phyloP scores from a whole-genome alignment of 2,329 filamentous ascomycete species.

The Aspergillus clavatus region DNA sequence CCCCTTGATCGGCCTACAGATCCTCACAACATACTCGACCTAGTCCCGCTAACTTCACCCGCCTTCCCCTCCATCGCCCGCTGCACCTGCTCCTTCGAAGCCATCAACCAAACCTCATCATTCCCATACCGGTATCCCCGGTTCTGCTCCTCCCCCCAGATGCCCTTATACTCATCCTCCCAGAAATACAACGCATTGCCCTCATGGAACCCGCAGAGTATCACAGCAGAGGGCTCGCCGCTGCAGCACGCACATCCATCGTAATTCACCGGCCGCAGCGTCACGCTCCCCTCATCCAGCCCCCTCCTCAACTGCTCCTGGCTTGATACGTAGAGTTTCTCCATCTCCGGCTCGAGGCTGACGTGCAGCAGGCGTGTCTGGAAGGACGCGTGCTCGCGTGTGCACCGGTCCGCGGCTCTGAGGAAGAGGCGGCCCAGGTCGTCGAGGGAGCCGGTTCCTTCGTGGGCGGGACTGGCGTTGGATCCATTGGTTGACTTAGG shows the following conservation, averaged over 20 bases:
- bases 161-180: conserved; percentile 11
- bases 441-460: conserved; percentile 13
- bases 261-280: not conserved
- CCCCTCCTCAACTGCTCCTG: not conserved
- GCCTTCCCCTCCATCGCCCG: not conserved
- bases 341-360: conserved; percentile 11
- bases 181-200: conserved; percentile 14
- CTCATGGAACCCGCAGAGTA: conserved; percentile 10
- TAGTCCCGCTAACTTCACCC: too few relatives aligned
- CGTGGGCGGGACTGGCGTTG: conserved; percentile 11
- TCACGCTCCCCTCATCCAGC: conserved; percentile 7
- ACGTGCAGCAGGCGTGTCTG: conserved; percentile 13
- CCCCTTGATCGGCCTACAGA: too few relatives aligned
- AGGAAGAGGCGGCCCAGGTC: conserved; percentile 15
- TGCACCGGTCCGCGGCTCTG: conserved; percentile 6
- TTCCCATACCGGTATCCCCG: not conserved
- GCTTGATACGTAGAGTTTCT: conserved; percentile 10
- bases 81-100: not conserved
- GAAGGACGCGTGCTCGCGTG: conserved; percentile 14
- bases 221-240: conserved; percentile 16
- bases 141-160: conserved; percentile 13
- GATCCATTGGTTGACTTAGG: too few relatives aligned
- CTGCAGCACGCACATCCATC: conserved; percentile 17
- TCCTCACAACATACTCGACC: too few relatives aligned
- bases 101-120: not conserved